Evolutionary conservation across 805 yeast species (phyloP).

Genomic region (Yamadazyma olivae): DNA sequence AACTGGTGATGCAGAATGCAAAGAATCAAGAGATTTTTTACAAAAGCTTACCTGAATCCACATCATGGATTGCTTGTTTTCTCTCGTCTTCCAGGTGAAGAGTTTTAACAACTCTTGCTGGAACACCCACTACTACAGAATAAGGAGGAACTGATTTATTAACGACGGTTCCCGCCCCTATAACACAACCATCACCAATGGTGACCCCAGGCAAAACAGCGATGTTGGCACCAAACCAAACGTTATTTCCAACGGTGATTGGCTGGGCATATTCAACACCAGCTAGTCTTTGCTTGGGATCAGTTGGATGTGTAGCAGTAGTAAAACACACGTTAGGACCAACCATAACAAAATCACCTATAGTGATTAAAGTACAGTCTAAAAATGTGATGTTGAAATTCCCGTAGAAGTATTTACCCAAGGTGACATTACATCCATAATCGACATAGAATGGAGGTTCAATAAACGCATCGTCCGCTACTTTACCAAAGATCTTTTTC

Average conservation of each 20-base stretch:
- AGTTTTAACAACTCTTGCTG: constrained; percentile 46
- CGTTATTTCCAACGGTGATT: constrained; percentile 58
- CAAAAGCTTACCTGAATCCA: constrained; percentile 1
- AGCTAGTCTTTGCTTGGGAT: constrained; percentile 38
- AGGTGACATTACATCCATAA: constrained; percentile 58
- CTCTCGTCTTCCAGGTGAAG: constrained; percentile 19
- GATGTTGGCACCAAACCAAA: constrained; percentile 63
- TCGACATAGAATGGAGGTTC: constrained; percentile 65
- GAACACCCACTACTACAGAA: constrained; percentile 61
- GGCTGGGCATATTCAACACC: constrained; percentile 56
- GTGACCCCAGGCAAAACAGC: constrained; percentile 62
- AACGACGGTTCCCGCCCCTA: constrained; percentile 71
- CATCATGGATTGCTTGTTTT: constrained; percentile 9
- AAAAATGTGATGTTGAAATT: constrained; percentile 56
- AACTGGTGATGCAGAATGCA: not conserved
- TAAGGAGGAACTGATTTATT: constrained; percentile 52
- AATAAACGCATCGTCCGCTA: constrained; percentile 37
- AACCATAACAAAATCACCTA: constrained; percentile 57
- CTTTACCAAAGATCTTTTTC: constrained; percentile 45
- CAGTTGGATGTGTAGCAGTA: constrained; percentile 66
- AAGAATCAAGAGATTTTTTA: not conserved
- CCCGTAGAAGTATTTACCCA: constrained; percentile 59
- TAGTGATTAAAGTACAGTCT: constrained; percentile 57
- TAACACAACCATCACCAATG: constrained; percentile 57
- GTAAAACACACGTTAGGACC: constrained; percentile 63